phyloP scores from a whole-genome alignment of 345 rosid species.

The Alliaria petiolata region DNA sequence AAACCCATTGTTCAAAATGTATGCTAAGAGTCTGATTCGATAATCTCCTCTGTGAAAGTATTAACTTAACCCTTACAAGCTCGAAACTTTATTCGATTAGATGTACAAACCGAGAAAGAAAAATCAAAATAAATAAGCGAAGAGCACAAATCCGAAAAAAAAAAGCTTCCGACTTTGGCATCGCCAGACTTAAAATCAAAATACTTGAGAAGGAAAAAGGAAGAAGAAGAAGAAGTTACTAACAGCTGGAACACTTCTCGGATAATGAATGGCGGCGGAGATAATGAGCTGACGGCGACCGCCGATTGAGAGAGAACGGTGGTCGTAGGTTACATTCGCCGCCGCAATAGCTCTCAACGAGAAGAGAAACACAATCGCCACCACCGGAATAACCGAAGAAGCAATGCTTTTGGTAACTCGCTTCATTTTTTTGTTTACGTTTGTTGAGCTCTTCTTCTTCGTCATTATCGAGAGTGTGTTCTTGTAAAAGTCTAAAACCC shows the following conservation, averaged over 20 bases:
- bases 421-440: conserved; percentile 7
- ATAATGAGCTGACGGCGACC: conserved; percentile 63
- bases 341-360: conserved; percentile 13
- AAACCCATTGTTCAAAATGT: background rate
- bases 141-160: background rate
- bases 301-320: conserved; percentile 55
- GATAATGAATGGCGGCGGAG: conserved; percentile 73
- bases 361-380: conserved; percentile 18
- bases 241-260: conserved; percentile 72
- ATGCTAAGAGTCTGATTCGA: background rate
- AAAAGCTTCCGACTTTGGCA: conserved; percentile 20
- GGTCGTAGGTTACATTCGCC: conserved; percentile 54
- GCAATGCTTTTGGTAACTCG: conserved; percentile 3
- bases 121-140: background rate
- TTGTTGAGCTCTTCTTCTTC: background rate
- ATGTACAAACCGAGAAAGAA: background rate
- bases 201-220: background rate
- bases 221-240: background rate
- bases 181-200: background rate
- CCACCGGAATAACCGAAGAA: conserved; percentile 8
- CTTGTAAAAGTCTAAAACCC: background rate
- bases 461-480: background rate
- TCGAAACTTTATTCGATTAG: conserved; percentile 13
- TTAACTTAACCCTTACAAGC: background rate
- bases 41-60: background rate